Conservation (phyloP, 75 land plant genomes). For the Azolla pinnata region DNA sequence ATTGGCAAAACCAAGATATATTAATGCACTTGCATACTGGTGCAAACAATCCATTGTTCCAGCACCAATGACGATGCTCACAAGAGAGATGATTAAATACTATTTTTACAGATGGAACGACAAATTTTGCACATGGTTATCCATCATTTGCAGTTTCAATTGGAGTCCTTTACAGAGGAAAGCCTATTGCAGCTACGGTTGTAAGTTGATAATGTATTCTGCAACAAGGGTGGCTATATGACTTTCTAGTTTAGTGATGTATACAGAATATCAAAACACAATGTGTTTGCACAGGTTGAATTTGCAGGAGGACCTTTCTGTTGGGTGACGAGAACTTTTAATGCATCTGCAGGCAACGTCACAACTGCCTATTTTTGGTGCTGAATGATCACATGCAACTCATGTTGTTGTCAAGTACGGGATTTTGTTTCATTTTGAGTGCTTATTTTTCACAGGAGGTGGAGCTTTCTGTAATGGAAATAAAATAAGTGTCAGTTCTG, state of each 20-base stretch:
- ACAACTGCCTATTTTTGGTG: slow-evolving; percentile 1
- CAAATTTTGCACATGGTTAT: slow-evolving; percentile 98
- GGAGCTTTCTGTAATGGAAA: slow-evolving; percentile 94
- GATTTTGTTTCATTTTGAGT: not conserved
- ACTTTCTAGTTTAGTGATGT: no score
- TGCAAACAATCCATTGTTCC: no score
- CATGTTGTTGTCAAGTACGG: no score
- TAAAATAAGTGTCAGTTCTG: slow-evolving; percentile 65
- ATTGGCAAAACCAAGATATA: no score
- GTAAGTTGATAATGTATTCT: slow-evolving; percentile 40
- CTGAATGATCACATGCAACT: no score
- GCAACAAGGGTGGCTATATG: no score
- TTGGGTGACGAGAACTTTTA: slow-evolving; percentile 87
- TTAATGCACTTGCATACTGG: no score
- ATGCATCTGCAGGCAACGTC: slow-evolving; percentile 74
- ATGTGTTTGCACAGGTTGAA: slow-evolving; percentile 71
- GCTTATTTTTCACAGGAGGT: slow-evolving; percentile 41
- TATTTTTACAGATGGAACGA: slow-evolving; percentile 98
- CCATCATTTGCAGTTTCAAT: slow-evolving; percentile 98
- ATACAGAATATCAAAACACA: no score
- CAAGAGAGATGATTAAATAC: no score
- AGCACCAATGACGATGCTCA: no score
- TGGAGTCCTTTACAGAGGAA: slow-evolving; percentile 84
- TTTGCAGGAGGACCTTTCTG: slow-evolving; percentile 95
- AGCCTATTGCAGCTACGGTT: slow-evolving; percentile 89